phyloP scores from a whole-genome alignment of 495 filamentous ascomycete species.

The Aspergillus sclerotiicarbonarius region DNA sequence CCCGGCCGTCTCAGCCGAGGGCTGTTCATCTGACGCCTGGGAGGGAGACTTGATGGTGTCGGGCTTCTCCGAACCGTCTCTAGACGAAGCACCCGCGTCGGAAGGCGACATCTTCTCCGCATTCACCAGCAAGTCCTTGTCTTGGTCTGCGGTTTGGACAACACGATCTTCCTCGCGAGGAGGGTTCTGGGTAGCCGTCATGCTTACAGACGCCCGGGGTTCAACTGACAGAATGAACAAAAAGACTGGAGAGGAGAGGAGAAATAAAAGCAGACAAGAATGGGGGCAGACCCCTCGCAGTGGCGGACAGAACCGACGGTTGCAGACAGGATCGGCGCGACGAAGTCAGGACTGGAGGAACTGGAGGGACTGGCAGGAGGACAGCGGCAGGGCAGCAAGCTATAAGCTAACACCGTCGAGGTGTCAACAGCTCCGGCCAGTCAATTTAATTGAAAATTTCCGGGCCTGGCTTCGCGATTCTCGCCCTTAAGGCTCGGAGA shows the following conservation, averaged over 20 bases:
- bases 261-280: constrained; percentile 3
- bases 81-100: constrained; percentile 9
- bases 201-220: not conserved
- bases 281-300: not conserved
- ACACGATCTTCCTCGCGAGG: constrained; percentile 6
- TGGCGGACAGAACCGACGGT: constrained; percentile 14
- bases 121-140: not conserved
- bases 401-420: not conserved
- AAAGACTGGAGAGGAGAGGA: not conserved
- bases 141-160: constrained; percentile 2
- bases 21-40: not conserved
- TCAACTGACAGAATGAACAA: not conserved
- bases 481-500: not conserved
- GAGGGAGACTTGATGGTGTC: constrained; percentile 5
- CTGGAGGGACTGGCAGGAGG: too few species aligned
- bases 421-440: too few species aligned
- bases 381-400: not conserved
- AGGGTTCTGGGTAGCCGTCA: constrained; percentile 9
- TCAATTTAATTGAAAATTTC: not conserved
- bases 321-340: not conserved
- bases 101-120: constrained; percentile 12
- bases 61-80: constrained; percentile 3
- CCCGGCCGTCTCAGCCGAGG: constrained; percentile 3
- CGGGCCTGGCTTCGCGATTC: not conserved
- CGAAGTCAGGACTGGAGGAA: not conserved